Base-by-base conservation (phyloP, 805 yeast species). In the Candida cerambycidarum region DNA sequence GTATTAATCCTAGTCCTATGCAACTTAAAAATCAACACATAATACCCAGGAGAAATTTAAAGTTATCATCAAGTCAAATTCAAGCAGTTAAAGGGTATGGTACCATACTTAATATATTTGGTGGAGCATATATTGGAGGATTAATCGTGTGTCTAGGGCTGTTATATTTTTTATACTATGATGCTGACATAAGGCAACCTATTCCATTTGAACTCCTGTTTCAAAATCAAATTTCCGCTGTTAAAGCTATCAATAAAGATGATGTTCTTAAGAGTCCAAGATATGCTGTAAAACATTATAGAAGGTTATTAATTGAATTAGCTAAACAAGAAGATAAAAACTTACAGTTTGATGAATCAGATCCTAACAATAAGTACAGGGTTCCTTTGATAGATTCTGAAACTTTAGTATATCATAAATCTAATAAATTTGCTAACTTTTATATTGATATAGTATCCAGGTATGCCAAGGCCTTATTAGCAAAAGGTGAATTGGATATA, bases 91-190 rank as follows among this genome's bases (percentile, higher is more conserved):
- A 36, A 36, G 61, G 62, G 14, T 64, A 60, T 55, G 65, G 71
- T 21, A 50, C 59, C 15, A 54, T 62, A 4, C 42, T 67, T 30
- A 68, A 69, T 47, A 58, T 69, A 16, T 34, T 65, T n/a, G 67
- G 72, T 12, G 75, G 73, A 9, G 75, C 70, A 5, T 70, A 70
- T 47, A 47, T 69, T 33, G 76, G 75, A 4, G 71, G 71, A 4
- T 54, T 69, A 19, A 32, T 69, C 4, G 69, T 70, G 4, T 64
- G 68, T 39, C 41, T 57, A 16, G 73, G 72, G 7, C 65, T 67
- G 56, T 56, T 70, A 14, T 68, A 59, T 50, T 58, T 69, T 41
- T 32, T 70, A 15, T 70, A 70, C 48, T 51, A 50, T 16, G 76
- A 70, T 51, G 75, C 75, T 21, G 55, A 66, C 38, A 44, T 51